Evolutionary conservation across 306 rosid genomes (phyloP), one percentile per base, ranked within the genome.

Genomic region (Urtica urens): DNA sequence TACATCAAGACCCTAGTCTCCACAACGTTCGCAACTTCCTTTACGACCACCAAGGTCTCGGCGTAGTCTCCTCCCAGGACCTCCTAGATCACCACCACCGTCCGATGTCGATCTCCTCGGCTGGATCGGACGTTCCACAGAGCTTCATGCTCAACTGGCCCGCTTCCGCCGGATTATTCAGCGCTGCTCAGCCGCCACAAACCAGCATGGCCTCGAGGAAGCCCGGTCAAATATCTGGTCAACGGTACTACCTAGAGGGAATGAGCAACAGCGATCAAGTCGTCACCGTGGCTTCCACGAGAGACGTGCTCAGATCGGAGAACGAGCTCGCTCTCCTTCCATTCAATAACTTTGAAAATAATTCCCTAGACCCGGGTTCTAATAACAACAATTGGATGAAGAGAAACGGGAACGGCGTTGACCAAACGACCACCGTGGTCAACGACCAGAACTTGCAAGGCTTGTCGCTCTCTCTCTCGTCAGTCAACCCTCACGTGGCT

Each of bases 401-500:
- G 9, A 20, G 0, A 4, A 43, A 14, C 10, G 20, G 47, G 20
- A 43, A 25, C 12, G n/a, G 27, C 12, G 3, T 6, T 6, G 40
- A 35, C n/a, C 40, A 35, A 35, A 23, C 34, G 18, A 51, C 72
- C 24, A 33, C 48, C 50, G 39, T 47, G 0, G 28, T 44, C 58
- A 71, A 42, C 34, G 83, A 80, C 66, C 53, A 76, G n/a, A 71
- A 72, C 61, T 75, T 71, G 23, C 99, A 85, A 39, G 87, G 92
- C 23, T 56, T 90, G 8, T 81, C 95, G 8, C 63, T 90, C 13
- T 79, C 99, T 9, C 92, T 90, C 2, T 79, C 99, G 8, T 84
- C 95, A 2, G 23, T 45, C 49, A 84, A 80, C 46, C 46, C 88
- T 3, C 53, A 48, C 15, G 14, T 43, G 10, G n/a, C 23, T 34